Evolutionary conservation across 805 yeast genomes (phyloP).

Genomic region (Sungouiozyma ichnusensis): DNA sequence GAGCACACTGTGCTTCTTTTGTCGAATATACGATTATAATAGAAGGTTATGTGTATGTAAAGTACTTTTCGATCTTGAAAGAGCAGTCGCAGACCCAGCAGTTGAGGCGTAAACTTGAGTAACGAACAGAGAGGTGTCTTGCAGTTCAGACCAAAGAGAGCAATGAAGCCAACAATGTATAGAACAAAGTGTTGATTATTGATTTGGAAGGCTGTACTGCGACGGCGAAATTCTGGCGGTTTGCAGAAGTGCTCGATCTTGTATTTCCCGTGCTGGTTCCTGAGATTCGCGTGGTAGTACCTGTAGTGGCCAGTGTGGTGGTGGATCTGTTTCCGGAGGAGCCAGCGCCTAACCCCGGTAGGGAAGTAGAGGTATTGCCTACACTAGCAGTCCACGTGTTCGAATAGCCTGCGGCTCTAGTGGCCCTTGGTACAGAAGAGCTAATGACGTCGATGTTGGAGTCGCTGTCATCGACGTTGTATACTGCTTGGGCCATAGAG

Average conservation of each 20-base stretch:
- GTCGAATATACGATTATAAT: no score
- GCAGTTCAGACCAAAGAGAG: not conserved
- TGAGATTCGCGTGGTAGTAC: not conserved
- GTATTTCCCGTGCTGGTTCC: not conserved
- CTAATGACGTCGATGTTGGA: constrained; percentile 37
- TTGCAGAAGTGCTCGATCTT: not conserved
- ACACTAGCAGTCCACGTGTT: constrained; percentile 33
- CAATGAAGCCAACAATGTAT: not conserved
- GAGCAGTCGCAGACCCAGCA: no score
- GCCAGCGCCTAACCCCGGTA: not conserved
- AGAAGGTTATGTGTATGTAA: no score
- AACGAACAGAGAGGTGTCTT: not conserved
- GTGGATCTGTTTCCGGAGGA: no score
- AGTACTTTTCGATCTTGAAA: no score
- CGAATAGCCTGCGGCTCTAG: constrained; percentile 36
- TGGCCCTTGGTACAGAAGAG: constrained; percentile 39
- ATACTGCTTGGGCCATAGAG: constrained; percentile 40
- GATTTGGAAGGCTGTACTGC: not conserved
- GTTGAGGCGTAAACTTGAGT: not conserved
- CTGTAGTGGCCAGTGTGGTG: not conserved
- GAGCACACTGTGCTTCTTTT: no score
- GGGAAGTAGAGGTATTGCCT: constrained; percentile 7
- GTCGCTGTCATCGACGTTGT: constrained; percentile 2
- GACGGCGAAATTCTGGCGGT: not conserved
- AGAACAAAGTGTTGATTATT: not conserved